A percentile compares a stretch with the other conserved stretches of the same genome.
These are phyloP conservation scores for Histomonas meleagridis DNA, from an alignment of 208 protist species.

Conservation along the genomic window DNA sequence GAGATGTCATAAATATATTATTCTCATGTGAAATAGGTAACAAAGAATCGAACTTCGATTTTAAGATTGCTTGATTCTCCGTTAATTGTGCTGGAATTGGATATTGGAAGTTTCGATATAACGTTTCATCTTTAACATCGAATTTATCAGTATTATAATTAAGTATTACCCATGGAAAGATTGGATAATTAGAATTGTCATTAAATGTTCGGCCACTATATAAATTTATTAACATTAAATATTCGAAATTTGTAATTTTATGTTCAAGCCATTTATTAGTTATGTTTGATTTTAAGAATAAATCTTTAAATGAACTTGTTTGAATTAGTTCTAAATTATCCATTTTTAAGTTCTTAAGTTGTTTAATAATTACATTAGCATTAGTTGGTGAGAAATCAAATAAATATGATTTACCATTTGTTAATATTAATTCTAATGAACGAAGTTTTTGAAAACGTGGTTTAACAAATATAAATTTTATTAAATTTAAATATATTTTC, in stretches of 20 bases:
- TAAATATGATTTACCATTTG: background rate
- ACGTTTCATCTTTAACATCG: background rate
- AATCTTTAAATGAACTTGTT: background rate
- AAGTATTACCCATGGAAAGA: conserved; percentile 9
- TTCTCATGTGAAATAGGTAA: background rate
- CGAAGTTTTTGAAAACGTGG: background rate
- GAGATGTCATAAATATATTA: background rate
- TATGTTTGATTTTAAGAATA: background rate
- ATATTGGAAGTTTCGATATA: background rate
- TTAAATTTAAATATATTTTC: background rate
- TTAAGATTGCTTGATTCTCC: background rate
- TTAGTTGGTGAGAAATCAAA: background rate
- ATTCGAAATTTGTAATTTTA: conserved; percentile 18
- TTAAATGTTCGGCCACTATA: background rate
- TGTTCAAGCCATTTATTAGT: background rate
- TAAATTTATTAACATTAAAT: background rate
- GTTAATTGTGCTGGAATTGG: background rate
- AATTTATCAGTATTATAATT: background rate
- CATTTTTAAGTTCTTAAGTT: background rate
- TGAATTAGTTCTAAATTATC: background rate
- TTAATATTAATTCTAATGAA: background rate
- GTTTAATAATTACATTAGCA: background rate
- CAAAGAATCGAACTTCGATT: background rate
- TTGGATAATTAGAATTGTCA: background rate
- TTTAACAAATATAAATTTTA: background rate